Evolutionary conservation across 768 basidiomycete species (phyloP), one percentile per base, ranked within the genome.

Genomic region (Auriscalpium microsporum): DNA sequence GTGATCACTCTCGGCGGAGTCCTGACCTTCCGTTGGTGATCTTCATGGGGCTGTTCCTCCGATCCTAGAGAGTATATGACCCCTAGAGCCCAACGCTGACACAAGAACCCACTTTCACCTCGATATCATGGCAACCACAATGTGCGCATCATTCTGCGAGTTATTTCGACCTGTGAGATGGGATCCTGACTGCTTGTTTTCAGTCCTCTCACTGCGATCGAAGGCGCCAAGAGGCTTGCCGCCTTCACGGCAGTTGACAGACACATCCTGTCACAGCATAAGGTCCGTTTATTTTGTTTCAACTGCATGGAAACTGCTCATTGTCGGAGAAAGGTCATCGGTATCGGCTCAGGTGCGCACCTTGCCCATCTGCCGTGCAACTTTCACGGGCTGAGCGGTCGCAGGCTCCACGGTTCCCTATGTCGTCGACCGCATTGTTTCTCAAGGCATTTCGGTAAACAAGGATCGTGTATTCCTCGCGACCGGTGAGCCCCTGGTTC

Each of bases 341-440:
- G 91, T 10, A 88, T 93, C 63, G 91, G 91, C 36, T 93, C 91
- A 58, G 87, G 89, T 88, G 52, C 38, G 67, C 46, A 4, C 21
- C 5, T 10, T 4, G 54, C 3, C 9, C 42, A 8, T 50, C 44
- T 10, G 48, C 34, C 8, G 36, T 16, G 4, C n/a, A 11, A n/a
- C 48, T 54, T 46, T 21, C 17, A 35, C 36, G 37, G 34, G 17
- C 9, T 2, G 19, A 2, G 47, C 28, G 16, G 21, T 10, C 34
- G n/a, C 57, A 84, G 91, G 92, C 42, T 93, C 92, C 8, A 97
- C 94, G 1, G 94, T 97, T 1, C 92, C 93, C 3, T 99, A 95
- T 65, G 94, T 98, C 51, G 94, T 99, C 21, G 94, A 99, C 62
- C 79, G 94, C 52, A 94, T 99, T 55, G 78, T 92, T 10, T 79